Conservation (phyloP, 768 basidiomycete species). For the Tulasnella sp. region DNA sequence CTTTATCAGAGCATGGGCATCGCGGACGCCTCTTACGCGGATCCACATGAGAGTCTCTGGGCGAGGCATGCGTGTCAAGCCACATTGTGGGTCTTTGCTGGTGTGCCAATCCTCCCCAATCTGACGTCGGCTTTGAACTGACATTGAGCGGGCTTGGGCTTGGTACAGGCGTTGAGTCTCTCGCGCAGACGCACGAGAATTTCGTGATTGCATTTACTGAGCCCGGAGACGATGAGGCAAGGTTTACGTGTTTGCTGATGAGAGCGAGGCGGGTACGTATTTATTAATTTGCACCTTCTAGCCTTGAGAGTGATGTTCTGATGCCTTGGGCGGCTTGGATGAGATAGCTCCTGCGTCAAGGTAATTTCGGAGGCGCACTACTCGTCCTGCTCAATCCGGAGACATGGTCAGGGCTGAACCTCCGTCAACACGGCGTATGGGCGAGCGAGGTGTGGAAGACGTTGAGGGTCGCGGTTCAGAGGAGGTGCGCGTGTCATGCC, state of each 20-base stretch:
- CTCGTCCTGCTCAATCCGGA: constrained; percentile 52
- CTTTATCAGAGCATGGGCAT: constrained; percentile 17
- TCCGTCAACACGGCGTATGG: constrained; percentile 62
- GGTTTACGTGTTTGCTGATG: constrained; percentile 50
- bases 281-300: no score
- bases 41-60: constrained; percentile 40
- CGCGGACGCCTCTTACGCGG: constrained; percentile 9
- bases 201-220: constrained; percentile 57
- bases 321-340: no score
- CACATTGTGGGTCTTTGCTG: constrained; percentile 57
- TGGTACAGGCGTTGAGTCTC: constrained; percentile 48
- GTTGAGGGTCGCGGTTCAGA: constrained; percentile 51
- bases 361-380: constrained; percentile 51
- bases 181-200: constrained; percentile 57
- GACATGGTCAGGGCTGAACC: constrained; percentile 55
- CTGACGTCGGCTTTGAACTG: no score
- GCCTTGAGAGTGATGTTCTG: no score
- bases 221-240: constrained; percentile 47
- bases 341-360: constrained; percentile 58
- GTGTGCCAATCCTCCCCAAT: no score
- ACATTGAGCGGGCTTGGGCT: constrained; percentile 5
- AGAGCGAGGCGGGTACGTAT: constrained; percentile 55
- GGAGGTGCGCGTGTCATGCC: no score
- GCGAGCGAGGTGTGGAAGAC: constrained; percentile 69
- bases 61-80: constrained; percentile 65